Evolutionary conservation across 768 basidiomycete species (phyloP).

Genomic region (Obba rivulosa): DNA sequence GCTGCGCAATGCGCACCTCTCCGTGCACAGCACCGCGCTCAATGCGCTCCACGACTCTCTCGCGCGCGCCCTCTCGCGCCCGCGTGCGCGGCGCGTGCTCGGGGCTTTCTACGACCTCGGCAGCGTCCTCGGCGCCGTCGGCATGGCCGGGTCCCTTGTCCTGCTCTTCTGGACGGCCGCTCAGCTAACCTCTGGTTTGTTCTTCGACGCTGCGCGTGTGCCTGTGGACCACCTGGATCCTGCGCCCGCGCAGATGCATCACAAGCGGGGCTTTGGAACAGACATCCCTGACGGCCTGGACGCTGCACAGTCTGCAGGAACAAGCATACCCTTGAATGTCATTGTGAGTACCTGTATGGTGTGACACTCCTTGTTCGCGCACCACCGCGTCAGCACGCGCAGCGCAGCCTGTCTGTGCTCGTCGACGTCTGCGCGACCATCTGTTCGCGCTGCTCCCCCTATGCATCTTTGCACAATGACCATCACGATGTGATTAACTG

Average conservation of each 20-base stretch:
- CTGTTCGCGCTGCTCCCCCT: no score
- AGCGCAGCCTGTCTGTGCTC: no score
- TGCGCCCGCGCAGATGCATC: not conserved
- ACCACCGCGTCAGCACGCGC: no score
- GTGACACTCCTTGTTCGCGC: no score
- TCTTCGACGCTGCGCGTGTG: conserved; percentile 14
- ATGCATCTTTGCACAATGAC: no score
- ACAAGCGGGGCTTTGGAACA: not conserved
- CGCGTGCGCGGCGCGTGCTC: conserved; percentile 23
- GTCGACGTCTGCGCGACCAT: no score
- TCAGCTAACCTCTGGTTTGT: not conserved
- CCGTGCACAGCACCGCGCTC: conserved; percentile 43
- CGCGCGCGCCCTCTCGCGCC: conserved; percentile 27
- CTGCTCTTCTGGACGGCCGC: conserved; percentile 33
- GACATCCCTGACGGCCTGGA: not conserved
- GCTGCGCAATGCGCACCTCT: conserved; percentile 21
- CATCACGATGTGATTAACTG: no score
- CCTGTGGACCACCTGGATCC: conserved; percentile 3
- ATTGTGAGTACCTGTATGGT: conserved; percentile 24
- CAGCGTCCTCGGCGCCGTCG: conserved; percentile 36
- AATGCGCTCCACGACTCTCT: conserved; percentile 46
- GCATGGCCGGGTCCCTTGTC: conserved; percentile 40
- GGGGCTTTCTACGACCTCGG: conserved; percentile 44
- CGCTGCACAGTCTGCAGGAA: not conserved
- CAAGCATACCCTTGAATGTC: conserved; percentile 10